Base-by-base conservation (phyloP, 2,329 filamentous ascomycete species). In the Dactylellina parvicollis region DNA sequence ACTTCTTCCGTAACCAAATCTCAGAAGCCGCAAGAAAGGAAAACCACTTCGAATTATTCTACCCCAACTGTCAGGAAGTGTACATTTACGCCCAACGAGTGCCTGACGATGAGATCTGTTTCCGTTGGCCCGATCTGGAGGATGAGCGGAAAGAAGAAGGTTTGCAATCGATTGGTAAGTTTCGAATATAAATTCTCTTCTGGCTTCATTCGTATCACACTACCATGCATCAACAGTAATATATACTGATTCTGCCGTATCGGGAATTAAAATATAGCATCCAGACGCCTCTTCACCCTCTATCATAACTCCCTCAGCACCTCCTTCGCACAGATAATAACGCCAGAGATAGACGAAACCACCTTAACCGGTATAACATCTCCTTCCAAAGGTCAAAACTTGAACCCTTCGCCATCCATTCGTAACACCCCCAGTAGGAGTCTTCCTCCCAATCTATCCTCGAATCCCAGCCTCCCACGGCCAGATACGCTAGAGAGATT, bases 221-320 rank as follows among this genome's bases (percentile, higher is more conserved):
- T n/a, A n/a, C n/a, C n/a, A n/a, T n/a, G n/a, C n/a, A n/a, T n/a
- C n/a, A n/a, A n/a, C n/a, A n/a, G 4, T 22, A 28, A 28, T 26
- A 20, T 36, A 30, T 16, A 47, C 24, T 8, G 7, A 3, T 47
- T 47, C n/a, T 47, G 12, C 4, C 34, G n/a, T n/a, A n/a, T n/a
- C n/a, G n/a, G n/a, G n/a, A 14, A 2, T 7, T 38, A 3, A 38
- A 54, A 2, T 18, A 28, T 7, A 72, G 67, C 50, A 10, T 36
- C 42, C 14, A 59, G 47, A 42, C 57, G 67, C 0, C 44, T 72
- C 2, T 72, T 65, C 36, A 72, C 52, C 2, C 30, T 72, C 14
- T 72, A 72, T 34, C 67, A 72, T 30, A 72, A 72, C 36, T 72
- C 59, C 3, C 12, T 64, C 12, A 44, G 42, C 2, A 16, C 42